Percentiles rank a stretch among this genome's conserved stretches.
Evolutionary conservation across 129 eudicot species (phyloP).

Genomic region (Dittrichia graveolens): DNA sequence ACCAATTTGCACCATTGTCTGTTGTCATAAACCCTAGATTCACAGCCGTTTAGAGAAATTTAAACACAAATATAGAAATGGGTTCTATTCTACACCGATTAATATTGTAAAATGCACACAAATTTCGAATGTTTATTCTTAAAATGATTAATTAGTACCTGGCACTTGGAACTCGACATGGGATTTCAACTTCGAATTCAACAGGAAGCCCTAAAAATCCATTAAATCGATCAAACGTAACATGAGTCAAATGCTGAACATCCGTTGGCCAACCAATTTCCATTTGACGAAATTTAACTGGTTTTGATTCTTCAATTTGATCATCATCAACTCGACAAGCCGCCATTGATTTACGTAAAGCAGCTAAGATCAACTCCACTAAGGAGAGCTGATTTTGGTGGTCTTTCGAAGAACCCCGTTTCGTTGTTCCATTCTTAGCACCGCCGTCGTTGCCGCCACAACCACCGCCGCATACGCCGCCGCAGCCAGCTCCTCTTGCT

Average conservation of each 20-base stretch:
- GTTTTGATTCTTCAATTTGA: slow-evolving; percentile 35
- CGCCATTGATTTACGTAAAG: slow-evolving; percentile 81
- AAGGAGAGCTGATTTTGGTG: slow-evolving; percentile 60
- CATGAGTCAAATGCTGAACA: slow-evolving; percentile 83
- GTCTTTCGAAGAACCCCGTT: slow-evolving; percentile 19
- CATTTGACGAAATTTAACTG: slow-evolving; percentile 48
- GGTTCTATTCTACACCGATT: slow-evolving; percentile 13
- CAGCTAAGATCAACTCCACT: slow-evolving; percentile 62
- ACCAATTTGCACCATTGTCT: slow-evolving; percentile 19
- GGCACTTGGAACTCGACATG: slow-evolving; percentile 79
- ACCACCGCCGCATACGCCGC: slow-evolving; percentile 40
- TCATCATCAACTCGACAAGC: slow-evolving; percentile 69
- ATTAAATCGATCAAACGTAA: slow-evolving; percentile 84
- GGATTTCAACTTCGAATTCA: slow-evolving; percentile 85
- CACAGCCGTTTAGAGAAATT: slow-evolving; percentile 15
- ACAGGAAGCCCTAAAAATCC: slow-evolving; percentile 91
- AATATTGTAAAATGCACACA: background rate
- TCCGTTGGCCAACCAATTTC: slow-evolving; percentile 97
- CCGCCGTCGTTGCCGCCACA: slow-evolving; percentile 15
- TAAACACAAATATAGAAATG: slow-evolving; percentile 22
- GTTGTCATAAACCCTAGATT: slow-evolving; percentile 30
- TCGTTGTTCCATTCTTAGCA: background rate
- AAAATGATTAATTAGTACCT: slow-evolving; percentile 46
- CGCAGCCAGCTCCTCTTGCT: slow-evolving; percentile 61
- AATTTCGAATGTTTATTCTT: background rate